These are phyloP conservation scores for Coprinellus aureogranulatus DNA, from an alignment of 768 basidiomycete species.

Conservation along the genomic window DNA sequence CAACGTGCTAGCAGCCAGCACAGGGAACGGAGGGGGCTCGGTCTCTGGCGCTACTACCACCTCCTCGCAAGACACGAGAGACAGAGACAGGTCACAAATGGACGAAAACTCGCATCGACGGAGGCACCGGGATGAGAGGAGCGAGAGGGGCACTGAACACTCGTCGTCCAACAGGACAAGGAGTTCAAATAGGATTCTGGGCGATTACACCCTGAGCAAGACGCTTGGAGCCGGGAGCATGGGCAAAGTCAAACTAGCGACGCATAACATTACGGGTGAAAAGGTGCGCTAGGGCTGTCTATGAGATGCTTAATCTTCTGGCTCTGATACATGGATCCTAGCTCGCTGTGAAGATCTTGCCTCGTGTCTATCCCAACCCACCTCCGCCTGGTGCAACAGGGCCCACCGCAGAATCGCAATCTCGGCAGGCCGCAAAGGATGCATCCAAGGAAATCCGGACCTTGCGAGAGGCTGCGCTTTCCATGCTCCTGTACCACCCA, in stretches of 20 bases:
- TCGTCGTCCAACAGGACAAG: constrained; percentile 27
- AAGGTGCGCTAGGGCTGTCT: constrained; percentile 59
- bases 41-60: constrained; percentile 18
- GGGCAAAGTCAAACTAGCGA: constrained; percentile 98
- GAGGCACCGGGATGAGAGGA: constrained; percentile 27
- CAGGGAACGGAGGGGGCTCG: not conserved
- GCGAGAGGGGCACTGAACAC: constrained; percentile 15
- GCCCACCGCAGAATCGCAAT: constrained; percentile 43
- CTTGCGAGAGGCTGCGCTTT: constrained; percentile 91
- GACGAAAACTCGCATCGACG: constrained; percentile 28
- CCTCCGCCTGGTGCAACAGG: constrained; percentile 43
- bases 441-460: constrained; percentile 96
- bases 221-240: constrained; percentile 97
- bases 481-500: constrained; percentile 94
- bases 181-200: constrained; percentile 64
- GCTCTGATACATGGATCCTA: constrained; percentile 28
- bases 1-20: constrained; percentile 6
- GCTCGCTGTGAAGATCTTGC: constrained; percentile 99
- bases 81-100: constrained; percentile 19
- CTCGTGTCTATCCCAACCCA: constrained; percentile 70
- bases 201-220: constrained; percentile 95
- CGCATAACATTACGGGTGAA: constrained; percentile 84
- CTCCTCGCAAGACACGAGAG: constrained; percentile 30
- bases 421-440: constrained; percentile 83
- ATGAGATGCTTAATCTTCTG: constrained; percentile 8